Evolutionary conservation across 1,284 basidiomycete genomes (phyloP).

Genomic region (Ceratobasidium sp.): DNA sequence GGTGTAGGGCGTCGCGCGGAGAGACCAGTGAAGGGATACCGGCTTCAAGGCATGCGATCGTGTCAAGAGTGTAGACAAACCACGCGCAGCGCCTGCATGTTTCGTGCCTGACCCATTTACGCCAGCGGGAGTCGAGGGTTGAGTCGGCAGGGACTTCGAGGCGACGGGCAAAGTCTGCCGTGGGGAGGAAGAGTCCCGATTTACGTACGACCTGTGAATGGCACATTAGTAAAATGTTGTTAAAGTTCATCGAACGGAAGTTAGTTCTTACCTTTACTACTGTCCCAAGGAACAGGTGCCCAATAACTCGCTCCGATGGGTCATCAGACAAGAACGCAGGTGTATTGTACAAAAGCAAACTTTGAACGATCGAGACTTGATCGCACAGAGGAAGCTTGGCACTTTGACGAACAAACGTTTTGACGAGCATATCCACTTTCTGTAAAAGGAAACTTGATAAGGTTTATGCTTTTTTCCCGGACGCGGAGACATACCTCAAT

Average conservation of each 20-base stretch:
- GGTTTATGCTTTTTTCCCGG: background rate
- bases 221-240: background rate
- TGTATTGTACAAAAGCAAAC: constrained; percentile 59
- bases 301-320: constrained; percentile 56
- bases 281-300: constrained; percentile 58
- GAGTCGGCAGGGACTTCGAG: constrained; percentile 52
- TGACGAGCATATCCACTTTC: constrained; percentile 62
- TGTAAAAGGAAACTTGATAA: constrained; percentile 43
- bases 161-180: constrained; percentile 55
- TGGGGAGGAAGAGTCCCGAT: constrained; percentile 58
- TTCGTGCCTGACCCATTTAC: constrained; percentile 60
- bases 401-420: constrained; percentile 49
- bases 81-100: constrained; percentile 53
- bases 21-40: constrained; percentile 57
- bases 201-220: constrained; percentile 57
- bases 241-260: background rate
- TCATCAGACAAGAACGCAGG: constrained; percentile 59
- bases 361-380: constrained; percentile 59
- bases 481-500: constrained; percentile 37
- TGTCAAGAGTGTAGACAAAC: constrained; percentile 61
- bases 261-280: constrained; percentile 54
- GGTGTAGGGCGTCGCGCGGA: constrained; percentile 55
- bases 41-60: constrained; percentile 59
- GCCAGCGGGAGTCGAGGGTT: constrained; percentile 57
- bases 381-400: constrained; percentile 57